Percentiles rank a stretch among this genome's conserved stretches.
These are phyloP conservation scores for Cercospora sesami DNA, from an alignment of 2,329 filamentous ascomycete genomes.

Conservation along the genomic window DNA sequence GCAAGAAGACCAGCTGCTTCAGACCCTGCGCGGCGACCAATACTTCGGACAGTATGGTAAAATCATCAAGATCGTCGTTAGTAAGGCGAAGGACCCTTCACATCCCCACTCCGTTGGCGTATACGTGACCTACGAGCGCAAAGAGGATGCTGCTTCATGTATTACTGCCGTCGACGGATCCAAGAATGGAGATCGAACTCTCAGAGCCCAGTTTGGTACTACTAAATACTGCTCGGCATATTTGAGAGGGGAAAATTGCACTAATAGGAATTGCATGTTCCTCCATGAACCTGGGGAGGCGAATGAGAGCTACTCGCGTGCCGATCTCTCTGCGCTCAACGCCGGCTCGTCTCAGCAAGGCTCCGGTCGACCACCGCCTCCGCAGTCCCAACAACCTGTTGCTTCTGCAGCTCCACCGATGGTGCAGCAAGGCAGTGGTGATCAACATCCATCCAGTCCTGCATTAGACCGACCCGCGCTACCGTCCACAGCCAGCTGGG, in stretches of 20 bases:
- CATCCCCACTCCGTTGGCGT: constrained; percentile 86
- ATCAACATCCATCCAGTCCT: constrained; percentile 34
- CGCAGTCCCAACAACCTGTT: constrained; percentile 52
- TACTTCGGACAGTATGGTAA: constrained; percentile 99
- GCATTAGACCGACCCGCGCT: constrained; percentile 77
- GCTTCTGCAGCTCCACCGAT: constrained; percentile 61
- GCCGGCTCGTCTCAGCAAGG: constrained; percentile 77
- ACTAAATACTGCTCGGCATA: constrained; percentile 99
- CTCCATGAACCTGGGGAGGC: constrained; percentile 97
- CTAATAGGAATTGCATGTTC: constrained; percentile 97
- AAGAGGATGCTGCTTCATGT: constrained; percentile 84
- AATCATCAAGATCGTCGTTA: constrained; percentile 98
- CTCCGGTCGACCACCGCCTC: constrained; percentile 54
- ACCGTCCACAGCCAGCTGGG: constrained; percentile 92
- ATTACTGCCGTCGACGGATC: constrained; percentile 92
- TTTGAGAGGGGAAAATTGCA: constrained; percentile 88
- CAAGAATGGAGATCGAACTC: constrained; percentile 79
- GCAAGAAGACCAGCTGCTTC: constrained; percentile 86
- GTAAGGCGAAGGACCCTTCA: constrained; percentile 79
- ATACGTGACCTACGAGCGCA: constrained; percentile 95
- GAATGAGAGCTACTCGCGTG: constrained; percentile 91
- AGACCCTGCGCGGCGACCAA: constrained; percentile 83
- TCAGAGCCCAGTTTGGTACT: constrained; percentile 79
- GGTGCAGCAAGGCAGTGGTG: constrained; percentile 57
- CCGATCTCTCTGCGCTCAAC: constrained; percentile 93